These are phyloP conservation scores for Lodderomyces metapsilosis DNA, from an alignment of 1,139 yeast species.

Conservation along the genomic window DNA sequence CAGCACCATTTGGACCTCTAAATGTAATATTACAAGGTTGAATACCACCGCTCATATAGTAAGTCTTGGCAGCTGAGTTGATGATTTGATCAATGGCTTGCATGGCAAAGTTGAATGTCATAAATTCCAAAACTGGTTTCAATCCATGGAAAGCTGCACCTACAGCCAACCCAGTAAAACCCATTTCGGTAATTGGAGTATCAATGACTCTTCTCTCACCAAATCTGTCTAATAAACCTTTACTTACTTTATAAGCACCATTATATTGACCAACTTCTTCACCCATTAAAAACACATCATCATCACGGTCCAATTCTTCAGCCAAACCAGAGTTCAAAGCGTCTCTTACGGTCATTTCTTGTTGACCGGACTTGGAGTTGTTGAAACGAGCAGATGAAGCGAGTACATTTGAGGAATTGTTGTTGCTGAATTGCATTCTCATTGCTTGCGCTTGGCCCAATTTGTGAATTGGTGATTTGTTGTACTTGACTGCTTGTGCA, in stretches of 20 bases:
- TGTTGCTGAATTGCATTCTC: conserved; percentile 31
- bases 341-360: conserved; percentile 90
- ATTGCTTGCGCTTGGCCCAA: conserved; percentile 37
- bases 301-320: conserved; percentile 96
- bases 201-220: conserved; percentile 97
- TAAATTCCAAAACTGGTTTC: conserved; percentile 95
- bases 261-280: conserved; percentile 99
- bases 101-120: conserved; percentile 99
- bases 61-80: conserved; percentile 98
- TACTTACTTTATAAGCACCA: conserved; percentile 97
- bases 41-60: conserved; percentile 98
- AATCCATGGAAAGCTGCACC: conserved; percentile 98
- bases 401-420: conserved; percentile 12
- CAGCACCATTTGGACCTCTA: conserved; percentile 99
- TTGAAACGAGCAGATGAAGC: conserved; percentile 35
- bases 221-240: conserved; percentile 93
- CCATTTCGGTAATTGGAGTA: conserved; percentile 99
- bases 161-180: conserved; percentile 95
- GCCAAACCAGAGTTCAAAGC: conserved; percentile 94
- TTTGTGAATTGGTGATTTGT: conserved; percentile 19
- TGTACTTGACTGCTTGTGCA: conserved; percentile 34
- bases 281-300: conserved; percentile 91
- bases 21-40: conserved; percentile 96
- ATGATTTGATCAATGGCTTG: conserved; percentile 98
- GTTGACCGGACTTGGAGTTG: conserved; percentile 51